Evolutionary conservation across 2,329 filamentous ascomycete species (phyloP), one percentile per base, ranked within the genome.

Genomic region (Hypoxylon sp.): DNA sequence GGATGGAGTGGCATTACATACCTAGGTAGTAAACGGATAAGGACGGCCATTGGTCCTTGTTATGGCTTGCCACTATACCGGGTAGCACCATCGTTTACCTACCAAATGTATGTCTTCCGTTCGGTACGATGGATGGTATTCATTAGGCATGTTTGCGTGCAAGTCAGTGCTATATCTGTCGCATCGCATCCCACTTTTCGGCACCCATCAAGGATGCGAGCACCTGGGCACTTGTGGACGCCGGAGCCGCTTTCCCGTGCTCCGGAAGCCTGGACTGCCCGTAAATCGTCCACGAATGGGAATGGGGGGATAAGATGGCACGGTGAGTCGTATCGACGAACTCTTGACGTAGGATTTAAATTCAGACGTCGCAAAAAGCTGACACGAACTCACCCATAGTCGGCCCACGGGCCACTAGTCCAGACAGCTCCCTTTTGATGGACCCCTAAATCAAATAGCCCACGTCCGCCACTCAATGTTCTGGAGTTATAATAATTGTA

Each of bases 181-280:
- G 61, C 56, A 56, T 69, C 56, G 44, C 52, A 55, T 61, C 59
- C 40, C 54, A 64, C 49, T 52, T 40, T 61, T 52, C 58, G 66
- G 57, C 50, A 58, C 58, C 58, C 56, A 69, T n/a, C n/a, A n/a
- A n/a, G n/a, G n/a, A n/a, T 67, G 50, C 33, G 49, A 33, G 40
- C 42, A 26, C 64, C n/a, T n/a, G n/a, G n/a, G n/a, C n/a, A n/a
- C 55, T 59, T 59, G 58, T 58, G 57, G 52, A 58, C 54, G 30
- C 64, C 67, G 67, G 67, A 67, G 67, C 67, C 57, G 67, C 61
- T 61, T 56, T 63, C 55, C 67, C 56, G 61, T 67, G 45, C 57
- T 61, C 67, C 67, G 61, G 51, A 61, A 62, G 50, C 52, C 60
- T 65, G 64, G 67, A 62, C 44, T 53, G 44, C 58, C 40, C 53